Evolutionary conservation across 228 moss, liverwort and hornwort genomes (phyloP).

Genomic region (Sphagnum fallax): DNA sequence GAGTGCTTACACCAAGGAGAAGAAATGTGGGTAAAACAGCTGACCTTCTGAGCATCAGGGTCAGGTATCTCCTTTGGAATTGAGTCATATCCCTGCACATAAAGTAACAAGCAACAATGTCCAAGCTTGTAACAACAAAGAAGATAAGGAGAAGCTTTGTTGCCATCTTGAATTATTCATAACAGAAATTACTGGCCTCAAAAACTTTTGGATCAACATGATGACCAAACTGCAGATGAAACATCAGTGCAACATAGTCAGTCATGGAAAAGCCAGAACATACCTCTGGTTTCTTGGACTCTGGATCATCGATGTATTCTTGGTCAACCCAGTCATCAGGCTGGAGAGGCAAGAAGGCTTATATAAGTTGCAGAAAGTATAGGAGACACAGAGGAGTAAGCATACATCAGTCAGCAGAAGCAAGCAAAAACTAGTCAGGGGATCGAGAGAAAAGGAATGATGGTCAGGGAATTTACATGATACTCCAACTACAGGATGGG

Average conservation of each 20-base stretch:
- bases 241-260: too few species aligned
- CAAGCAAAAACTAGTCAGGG: not conserved
- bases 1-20: not conserved
- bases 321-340: conserved; percentile 83
- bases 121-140: not conserved
- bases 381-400: not conserved
- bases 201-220: not conserved
- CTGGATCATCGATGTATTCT: conserved; percentile 69
- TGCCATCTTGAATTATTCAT: not conserved
- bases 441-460: too few species aligned
- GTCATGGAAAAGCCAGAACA: not conserved
- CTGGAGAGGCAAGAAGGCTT: conserved; percentile 28
- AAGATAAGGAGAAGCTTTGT: not conserved
- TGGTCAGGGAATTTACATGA: too few species aligned
- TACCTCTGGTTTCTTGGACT: conserved; percentile 65
- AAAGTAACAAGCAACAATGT: not conserved
- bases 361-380: not conserved
- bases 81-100: conserved; percentile 55
- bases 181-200: not conserved
- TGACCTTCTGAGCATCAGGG: conserved; percentile 62
- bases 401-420: not conserved
- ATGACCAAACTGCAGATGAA: not conserved
- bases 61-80: conserved; percentile 59
- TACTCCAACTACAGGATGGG: too few species aligned
- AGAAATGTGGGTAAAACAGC: not conserved